phyloP scores from a whole-genome alignment of 2,329 filamentous ascomycete species.

The Fonsecaea erecta region DNA sequence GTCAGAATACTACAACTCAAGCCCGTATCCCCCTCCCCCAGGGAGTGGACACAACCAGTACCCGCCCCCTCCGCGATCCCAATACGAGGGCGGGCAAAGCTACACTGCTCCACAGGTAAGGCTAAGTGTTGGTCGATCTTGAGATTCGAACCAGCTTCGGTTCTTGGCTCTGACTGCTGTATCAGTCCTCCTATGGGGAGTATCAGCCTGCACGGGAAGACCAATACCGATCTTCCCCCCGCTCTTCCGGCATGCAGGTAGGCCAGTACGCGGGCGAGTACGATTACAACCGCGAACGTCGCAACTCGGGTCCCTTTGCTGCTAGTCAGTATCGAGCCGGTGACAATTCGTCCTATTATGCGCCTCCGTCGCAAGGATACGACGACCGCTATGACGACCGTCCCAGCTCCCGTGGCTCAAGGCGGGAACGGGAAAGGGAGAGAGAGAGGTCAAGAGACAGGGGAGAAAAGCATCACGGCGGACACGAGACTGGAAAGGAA shows the following conservation, averaged over 20 bases:
- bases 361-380: slow-evolving; percentile 15
- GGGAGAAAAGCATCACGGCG: slow-evolving; percentile 30
- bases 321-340: slow-evolving; percentile 28
- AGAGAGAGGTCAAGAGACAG: slow-evolving; percentile 21
- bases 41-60: slow-evolving; percentile 19
- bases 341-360: slow-evolving; percentile 29
- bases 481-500: slow-evolving; percentile 43
- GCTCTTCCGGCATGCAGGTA: slow-evolving; percentile 32
- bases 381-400: slow-evolving; percentile 27
- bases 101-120: slow-evolving; percentile 26
- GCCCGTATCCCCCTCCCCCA: slow-evolving; percentile 27
- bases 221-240: slow-evolving; percentile 30
- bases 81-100: slow-evolving; percentile 18
- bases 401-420: slow-evolving; percentile 24
- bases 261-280: slow-evolving; percentile 29
- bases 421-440: slow-evolving; percentile 22
- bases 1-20: slow-evolving; percentile 29
- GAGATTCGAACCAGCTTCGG: neutral
- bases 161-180: slow-evolving; percentile 9
- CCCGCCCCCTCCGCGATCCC: slow-evolving; percentile 24
- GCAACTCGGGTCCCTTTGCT: slow-evolving; percentile 31
- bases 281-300: slow-evolving; percentile 28
- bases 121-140: neutral
- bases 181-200: slow-evolving; percentile 18
- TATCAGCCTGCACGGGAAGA: slow-evolving; percentile 36